Evolutionary conservation across 2,329 filamentous ascomycete genomes (phyloP).

Genomic region (Scedosporium apiospermum): DNA sequence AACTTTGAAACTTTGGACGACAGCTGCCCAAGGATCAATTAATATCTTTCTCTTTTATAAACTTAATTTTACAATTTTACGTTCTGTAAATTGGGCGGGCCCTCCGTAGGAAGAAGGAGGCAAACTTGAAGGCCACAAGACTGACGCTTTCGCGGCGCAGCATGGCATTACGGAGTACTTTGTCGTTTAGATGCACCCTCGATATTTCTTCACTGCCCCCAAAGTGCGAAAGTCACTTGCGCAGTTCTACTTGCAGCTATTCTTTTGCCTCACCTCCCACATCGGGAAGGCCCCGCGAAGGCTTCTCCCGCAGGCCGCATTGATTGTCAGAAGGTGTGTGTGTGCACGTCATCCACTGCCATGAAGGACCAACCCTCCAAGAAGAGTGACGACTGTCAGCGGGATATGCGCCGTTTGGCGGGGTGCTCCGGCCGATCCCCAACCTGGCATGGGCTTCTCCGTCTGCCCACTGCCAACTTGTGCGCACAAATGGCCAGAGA

Average conservation of each 20-base stretch:
- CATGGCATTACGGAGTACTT: too few relatives aligned
- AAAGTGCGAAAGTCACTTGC: too few relatives aligned
- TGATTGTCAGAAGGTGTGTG: not conserved
- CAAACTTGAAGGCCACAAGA: not conserved
- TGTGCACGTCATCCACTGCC: not conserved
- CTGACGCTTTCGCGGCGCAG: too few relatives aligned
- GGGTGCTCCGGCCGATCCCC: not conserved
- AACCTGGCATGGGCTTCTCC: not conserved
- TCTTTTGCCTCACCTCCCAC: not conserved
- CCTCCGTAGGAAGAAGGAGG: not conserved
- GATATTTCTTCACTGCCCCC: too few relatives aligned
- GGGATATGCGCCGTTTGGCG: not conserved
- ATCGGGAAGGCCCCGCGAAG: not conserved
- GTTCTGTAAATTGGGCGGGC: not conserved
- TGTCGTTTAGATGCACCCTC: too few relatives aligned
- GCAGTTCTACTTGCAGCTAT: not conserved
- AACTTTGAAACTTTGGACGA: not conserved
- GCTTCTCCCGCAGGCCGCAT: not conserved
- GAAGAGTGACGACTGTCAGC: not conserved
- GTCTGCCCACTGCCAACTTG: not conserved
- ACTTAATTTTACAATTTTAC: not conserved
- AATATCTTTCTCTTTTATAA: not conserved
- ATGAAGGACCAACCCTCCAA: not conserved
- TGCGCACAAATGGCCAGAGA: not conserved
- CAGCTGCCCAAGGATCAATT: not conserved